Percentiles rank a stretch among this genome's conserved stretches.
Evolutionary conservation across 2,329 filamentous ascomycete species (phyloP).

Genomic region (Penicillium sclerotigenum): DNA sequence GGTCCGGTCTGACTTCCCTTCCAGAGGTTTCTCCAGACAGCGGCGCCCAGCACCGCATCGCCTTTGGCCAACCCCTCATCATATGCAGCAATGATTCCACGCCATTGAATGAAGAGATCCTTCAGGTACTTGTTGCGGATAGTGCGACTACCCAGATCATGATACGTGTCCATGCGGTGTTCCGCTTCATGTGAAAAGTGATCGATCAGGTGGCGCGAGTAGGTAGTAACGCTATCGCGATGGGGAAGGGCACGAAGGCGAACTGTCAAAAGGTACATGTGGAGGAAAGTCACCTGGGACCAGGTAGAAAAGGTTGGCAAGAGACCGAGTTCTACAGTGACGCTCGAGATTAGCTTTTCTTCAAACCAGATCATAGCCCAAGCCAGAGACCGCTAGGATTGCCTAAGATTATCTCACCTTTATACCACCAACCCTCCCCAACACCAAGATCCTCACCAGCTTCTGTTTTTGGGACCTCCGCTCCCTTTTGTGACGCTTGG

Average conservation of each 20-base stretch:
- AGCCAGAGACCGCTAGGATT: not conserved
- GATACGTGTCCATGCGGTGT: conserved; percentile 61
- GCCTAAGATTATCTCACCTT: conserved; percentile 53
- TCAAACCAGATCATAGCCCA: not conserved
- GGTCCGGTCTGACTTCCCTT: conserved; percentile 59
- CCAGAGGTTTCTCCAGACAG: conserved; percentile 92
- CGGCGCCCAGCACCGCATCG: conserved; percentile 53
- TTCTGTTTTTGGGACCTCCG: conserved; percentile 65
- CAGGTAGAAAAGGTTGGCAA: conserved; percentile 89
- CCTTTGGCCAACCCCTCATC: conserved; percentile 47
- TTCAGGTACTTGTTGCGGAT: conserved; percentile 66
- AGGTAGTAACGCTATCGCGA: conserved; percentile 64
- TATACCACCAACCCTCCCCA: conserved; percentile 75
- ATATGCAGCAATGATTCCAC: conserved; percentile 72
- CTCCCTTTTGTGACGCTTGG: conserved; percentile 62
- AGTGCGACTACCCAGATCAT: conserved; percentile 50
- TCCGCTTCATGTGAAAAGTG: conserved; percentile 73
- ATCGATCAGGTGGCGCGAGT: conserved; percentile 88
- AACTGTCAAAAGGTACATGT: conserved; percentile 87
- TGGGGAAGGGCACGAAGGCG: conserved; percentile 74
- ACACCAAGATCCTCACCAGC: conserved; percentile 80
- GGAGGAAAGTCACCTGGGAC: conserved; percentile 93
- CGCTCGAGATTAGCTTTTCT: not conserved
- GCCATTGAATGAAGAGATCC: conserved; percentile 91
- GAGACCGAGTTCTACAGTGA: conserved; percentile 65